Conservation (phyloP, 1,139 yeast species). For the Yamadazyma buinensis region DNA sequence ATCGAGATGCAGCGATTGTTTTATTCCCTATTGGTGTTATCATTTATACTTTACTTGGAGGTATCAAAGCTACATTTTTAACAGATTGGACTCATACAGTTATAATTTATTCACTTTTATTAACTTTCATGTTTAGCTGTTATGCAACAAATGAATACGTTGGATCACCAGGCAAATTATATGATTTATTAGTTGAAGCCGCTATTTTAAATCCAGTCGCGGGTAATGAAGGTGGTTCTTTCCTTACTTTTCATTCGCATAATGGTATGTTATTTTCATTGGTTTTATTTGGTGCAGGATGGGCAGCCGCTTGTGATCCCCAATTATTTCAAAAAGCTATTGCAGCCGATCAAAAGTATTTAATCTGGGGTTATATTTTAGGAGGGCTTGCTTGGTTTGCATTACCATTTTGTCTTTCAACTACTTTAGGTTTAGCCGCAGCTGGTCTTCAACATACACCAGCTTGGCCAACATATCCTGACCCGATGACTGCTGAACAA, state of each 20-base stretch:
- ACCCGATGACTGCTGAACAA: constrained; percentile 13
- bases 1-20: constrained; percentile 21
- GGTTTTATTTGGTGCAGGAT: constrained; percentile 14
- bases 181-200: constrained; percentile 36
- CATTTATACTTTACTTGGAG: constrained; percentile 43
- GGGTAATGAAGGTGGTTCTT: constrained; percentile 45
- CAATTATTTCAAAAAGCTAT: constrained; percentile 41
- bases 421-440: constrained; percentile 34
- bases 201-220: constrained; percentile 33
- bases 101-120: constrained; percentile 33
- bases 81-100: constrained; percentile 47
- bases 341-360: constrained; percentile 34
- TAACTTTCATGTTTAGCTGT: constrained; percentile 38
- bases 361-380: constrained; percentile 29
- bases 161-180: constrained; percentile 46
- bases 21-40: constrained; percentile 53
- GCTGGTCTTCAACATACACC: constrained; percentile 28
- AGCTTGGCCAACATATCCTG: constrained; percentile 24
- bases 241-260: constrained; percentile 42
- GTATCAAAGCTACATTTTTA: constrained; percentile 43
- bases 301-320: constrained; percentile 37
- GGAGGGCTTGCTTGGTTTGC: constrained; percentile 42
- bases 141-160: constrained; percentile 37
- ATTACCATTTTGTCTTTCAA: constrained; percentile 36
- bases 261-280: constrained; percentile 35